phyloP scores from a whole-genome alignment of 2,329 filamentous ascomycete genomes.

The Diaporthe sp. region DNA sequence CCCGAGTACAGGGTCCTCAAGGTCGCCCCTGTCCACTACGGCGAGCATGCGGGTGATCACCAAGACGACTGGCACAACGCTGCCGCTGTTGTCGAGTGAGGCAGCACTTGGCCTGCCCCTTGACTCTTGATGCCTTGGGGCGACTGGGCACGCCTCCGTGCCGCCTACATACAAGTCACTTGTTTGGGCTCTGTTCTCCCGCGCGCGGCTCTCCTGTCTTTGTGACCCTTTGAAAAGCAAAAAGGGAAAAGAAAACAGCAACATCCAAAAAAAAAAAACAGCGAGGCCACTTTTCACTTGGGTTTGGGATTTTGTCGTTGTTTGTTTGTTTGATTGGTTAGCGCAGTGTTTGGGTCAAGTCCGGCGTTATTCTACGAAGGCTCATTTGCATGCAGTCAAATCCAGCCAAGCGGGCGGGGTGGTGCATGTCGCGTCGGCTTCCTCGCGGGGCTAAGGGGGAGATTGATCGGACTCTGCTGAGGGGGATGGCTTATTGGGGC shows the following conservation, averaged over 20 bases:
- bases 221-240: neutral
- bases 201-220: neutral
- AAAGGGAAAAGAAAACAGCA: neutral
- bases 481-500: neutral
- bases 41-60: slow-evolving; percentile 70
- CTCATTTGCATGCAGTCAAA: neutral
- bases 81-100: slow-evolving; percentile 54
- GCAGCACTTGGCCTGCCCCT: neutral
- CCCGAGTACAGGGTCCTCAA: slow-evolving; percentile 69
- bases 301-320: neutral
- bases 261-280: neutral
- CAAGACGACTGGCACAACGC: slow-evolving; percentile 70
- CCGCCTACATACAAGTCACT: neutral
- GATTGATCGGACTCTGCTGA: neutral
- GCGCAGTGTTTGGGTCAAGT: slow-evolving; percentile 14
- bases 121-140: neutral
- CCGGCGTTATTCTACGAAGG: slow-evolving; percentile 25
- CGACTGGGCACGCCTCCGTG: too few species aligned
- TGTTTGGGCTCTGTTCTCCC: neutral
- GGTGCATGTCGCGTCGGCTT: neutral
- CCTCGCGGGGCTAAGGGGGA: neutral
- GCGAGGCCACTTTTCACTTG: neutral
- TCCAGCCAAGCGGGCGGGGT: neutral
- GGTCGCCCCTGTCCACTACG: slow-evolving; percentile 75
- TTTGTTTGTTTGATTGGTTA: neutral